Percentiles rank a stretch among this genome's conserved stretches.
phyloP scores from a whole-genome alignment of 208 protist genomes.

The Trypanosoma boissoni region DNA sequence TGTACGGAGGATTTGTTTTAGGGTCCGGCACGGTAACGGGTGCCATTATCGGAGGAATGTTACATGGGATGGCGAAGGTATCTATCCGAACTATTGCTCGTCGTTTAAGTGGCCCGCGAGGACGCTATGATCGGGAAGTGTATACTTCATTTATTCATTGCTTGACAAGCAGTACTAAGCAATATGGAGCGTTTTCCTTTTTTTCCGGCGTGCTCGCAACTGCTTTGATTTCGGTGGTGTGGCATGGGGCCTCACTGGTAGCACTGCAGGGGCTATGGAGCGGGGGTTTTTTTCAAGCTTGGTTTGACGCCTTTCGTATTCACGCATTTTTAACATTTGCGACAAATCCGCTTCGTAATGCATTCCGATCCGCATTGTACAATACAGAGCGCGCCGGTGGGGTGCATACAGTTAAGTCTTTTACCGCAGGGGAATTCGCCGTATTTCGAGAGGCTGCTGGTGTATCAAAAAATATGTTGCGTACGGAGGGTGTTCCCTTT shows the following conservation, averaged over 20 bases:
- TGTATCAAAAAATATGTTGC: slow-evolving; percentile 52
- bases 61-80: slow-evolving; percentile 59
- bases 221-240: slow-evolving; percentile 53
- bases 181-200: slow-evolving; percentile 76
- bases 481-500: slow-evolving; percentile 65
- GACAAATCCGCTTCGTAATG: slow-evolving; percentile 76
- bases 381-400: slow-evolving; percentile 73
- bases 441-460: slow-evolving; percentile 65
- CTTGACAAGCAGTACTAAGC: slow-evolving; percentile 39
- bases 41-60: slow-evolving; percentile 49
- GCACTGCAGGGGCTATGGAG: slow-evolving; percentile 45
- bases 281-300: slow-evolving; percentile 40
- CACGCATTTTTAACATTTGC: slow-evolving; percentile 84
- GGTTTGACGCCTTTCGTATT: slow-evolving; percentile 63
- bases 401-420: slow-evolving; percentile 47
- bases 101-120: slow-evolving; percentile 54
- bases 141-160: slow-evolving; percentile 68
- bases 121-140: slow-evolving; percentile 42
- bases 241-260: slow-evolving; percentile 68
- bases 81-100: slow-evolving; percentile 60
- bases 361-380: slow-evolving; percentile 66
- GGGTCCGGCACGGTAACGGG: slow-evolving; percentile 46
- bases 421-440: slow-evolving; percentile 56
- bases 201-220: slow-evolving; percentile 63
- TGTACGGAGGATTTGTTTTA: slow-evolving; percentile 79